These are phyloP conservation scores for Boechera stricta DNA, from an alignment of 345 rosid genomes.

Conservation along the genomic window DNA sequence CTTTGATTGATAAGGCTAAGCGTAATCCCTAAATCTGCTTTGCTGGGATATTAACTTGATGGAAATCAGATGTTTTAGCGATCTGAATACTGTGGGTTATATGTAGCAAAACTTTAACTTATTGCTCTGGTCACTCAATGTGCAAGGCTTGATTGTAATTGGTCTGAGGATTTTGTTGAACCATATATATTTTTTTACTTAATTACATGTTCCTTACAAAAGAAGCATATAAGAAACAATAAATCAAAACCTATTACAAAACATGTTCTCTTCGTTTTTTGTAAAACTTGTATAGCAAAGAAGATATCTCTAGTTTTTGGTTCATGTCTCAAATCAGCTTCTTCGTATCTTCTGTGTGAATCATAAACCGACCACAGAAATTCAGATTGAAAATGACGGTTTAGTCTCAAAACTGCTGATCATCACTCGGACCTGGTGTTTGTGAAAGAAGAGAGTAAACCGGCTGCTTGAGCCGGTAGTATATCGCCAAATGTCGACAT, in stretches of 20 bases:
- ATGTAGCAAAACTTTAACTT: background rate
- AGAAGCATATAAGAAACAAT: conserved; percentile 33
- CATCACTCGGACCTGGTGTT: conserved; percentile 64
- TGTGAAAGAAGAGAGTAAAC: conserved; percentile 97
- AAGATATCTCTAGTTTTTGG: conserved; percentile 18
- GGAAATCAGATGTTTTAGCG: background rate
- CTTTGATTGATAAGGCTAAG: conserved; percentile 46
- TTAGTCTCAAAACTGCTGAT: conserved; percentile 31
- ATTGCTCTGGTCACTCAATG: background rate
- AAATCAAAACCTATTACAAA: conserved; percentile 40
- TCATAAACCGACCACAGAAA: conserved; percentile 13
- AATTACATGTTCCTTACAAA: conserved; percentile 44
- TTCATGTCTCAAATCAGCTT: conserved; percentile 28
- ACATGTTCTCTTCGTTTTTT: conserved; percentile 31
- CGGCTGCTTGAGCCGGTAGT: conserved; percentile 92
- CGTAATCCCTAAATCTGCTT: conserved; percentile 13
- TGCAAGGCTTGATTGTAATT: conserved; percentile 17
- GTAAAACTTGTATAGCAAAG: conserved; percentile 35
- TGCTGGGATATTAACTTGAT: background rate
- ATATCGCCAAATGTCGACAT: conserved; percentile 98
- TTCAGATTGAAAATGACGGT: background rate
- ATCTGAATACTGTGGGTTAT: background rate
- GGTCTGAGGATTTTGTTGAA: conserved; percentile 37
- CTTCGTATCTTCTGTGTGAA: conserved; percentile 21
- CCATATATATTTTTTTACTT: conserved; percentile 39